Base-by-base conservation (phyloP, 1,139 yeast species). In the Suhomyces atakaporum region DNA sequence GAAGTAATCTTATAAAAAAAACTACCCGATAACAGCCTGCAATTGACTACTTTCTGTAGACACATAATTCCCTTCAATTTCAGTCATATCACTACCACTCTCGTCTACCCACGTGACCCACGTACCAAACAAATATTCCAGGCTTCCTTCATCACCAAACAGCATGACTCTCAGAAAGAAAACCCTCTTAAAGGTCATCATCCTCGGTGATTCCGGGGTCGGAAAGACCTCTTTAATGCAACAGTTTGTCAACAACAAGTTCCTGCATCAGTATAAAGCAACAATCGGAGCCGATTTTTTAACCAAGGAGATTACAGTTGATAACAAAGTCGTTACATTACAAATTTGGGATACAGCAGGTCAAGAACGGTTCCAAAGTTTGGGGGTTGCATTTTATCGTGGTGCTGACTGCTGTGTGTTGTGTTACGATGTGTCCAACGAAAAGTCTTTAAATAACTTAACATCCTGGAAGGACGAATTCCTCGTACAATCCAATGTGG, bases 341-440 rank as follows among this genome's bases (percentile, higher is more conserved):
- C 96, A 92, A 71, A 81, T 92, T 38, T 92, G 98, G 98, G 98
- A 92, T 59, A 92, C 98, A 28, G 98, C 98, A 3, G 98, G 98
- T 20, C 98, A 92, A 69, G 98, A 92, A 64, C 73, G 98, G 50
- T 92, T 92, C 71, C 98, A 92, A 65, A 83, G 95, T 43, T 73
- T 92, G 46, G 98, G 98, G 12, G 97, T 92, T 30, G 98, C 98
- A 1, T 92, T 92, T 61, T 92, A 92, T 63, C 75, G 98, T 51
- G 98, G 98, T 24, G 97, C 98, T 1, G 98, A 92, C 62, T 92
- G 98, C 63, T 92, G 98, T 64, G 97, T 92, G 7, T 74, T 92
- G 44, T 95, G 94, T 50, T 54, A 53, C 44, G 59, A 54, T 27
- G 59, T 54, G 20, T 52, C 58, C 46, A 54, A 54, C 42, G 59